phyloP scores from a whole-genome alignment of 495 filamentous ascomycete species.

The Arthonia radiata region DNA sequence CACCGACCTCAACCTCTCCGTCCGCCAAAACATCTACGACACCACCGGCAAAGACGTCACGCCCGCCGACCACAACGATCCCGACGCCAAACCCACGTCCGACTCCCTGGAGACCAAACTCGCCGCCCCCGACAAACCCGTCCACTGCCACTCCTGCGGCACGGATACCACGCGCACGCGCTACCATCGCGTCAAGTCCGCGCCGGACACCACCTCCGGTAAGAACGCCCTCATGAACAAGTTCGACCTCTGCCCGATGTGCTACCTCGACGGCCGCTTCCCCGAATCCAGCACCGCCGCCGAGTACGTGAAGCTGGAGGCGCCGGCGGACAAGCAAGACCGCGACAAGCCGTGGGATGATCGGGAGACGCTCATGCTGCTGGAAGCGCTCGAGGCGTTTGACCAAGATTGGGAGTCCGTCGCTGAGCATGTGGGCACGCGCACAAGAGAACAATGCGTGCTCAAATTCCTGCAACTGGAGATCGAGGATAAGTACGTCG shows the following conservation, averaged over 20 bases:
- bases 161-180: constrained; percentile 80
- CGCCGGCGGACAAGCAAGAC: constrained; percentile 66
- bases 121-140: constrained; percentile 39
- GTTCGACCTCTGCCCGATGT: constrained; percentile 72
- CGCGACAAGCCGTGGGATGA: constrained; percentile 76
- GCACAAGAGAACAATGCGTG: constrained; percentile 89
- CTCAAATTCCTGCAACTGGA: constrained; percentile 82
- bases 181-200: constrained; percentile 54
- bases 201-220: constrained; percentile 29
- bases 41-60: constrained; percentile 59
- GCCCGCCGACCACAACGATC: constrained; percentile 43
- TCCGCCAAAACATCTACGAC: constrained; percentile 89
- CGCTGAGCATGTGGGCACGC: constrained; percentile 67
- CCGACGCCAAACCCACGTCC: constrained; percentile 26
- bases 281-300: constrained; percentile 43
- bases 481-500: constrained; percentile 73
- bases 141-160: constrained; percentile 73
- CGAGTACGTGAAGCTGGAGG: constrained; percentile 69
- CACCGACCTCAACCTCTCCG: constrained; percentile 61
- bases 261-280: constrained; percentile 58
- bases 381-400: constrained; percentile 74
- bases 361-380: constrained; percentile 54
- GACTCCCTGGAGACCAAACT: constrained; percentile 33
- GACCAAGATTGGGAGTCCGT: constrained; percentile 92
- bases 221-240: constrained; percentile 31